Base-by-base conservation (phyloP, 2,329 filamentous ascomycete genomes). In the Exophiala sideris region DNA sequence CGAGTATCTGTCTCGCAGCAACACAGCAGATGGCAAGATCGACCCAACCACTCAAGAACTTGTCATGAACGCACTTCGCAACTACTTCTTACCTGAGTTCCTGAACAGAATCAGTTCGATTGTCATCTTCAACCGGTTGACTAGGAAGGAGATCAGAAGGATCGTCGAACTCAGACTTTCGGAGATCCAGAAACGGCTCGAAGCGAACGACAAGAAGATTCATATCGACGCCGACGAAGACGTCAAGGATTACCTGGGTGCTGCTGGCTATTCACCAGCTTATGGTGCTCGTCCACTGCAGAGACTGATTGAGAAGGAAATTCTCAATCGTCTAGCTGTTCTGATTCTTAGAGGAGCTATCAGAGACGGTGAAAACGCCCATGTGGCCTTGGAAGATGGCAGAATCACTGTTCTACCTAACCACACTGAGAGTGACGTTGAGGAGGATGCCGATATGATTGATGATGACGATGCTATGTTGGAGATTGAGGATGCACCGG, bases 41-140 rank as follows among this genome's bases (percentile, higher is more conserved):
- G 94, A 99, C 64, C 79, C 85, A 0, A 85, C 87, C 1, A 96
- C 91, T 1, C 82, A 83, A 58, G 91, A 96, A 68, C 79, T 97
- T 59, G 92, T 99, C 67, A 95, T 94, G 86, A 87, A 84, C 49
- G 84, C 91, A 3, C 81, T 99, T 35, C 88, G 92, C 67, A 90
- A 90, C 78, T 97, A 95, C 78, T 99, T 99, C 84, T 79, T 99
- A 2, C 94, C 94, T 32, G 94, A 99, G 68, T 99, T 99, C 80
- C 84, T 99, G 62, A 99, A 99, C 80, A 89, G 94, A 70, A 97
- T 99, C 78, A 92, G 84, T 74, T 94, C 88, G 57, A 89, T 86
- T 50, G 91, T 99, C 74, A 96, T 99, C 75, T 99, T 99, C 83
- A 99, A 99, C 79, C 88, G 94, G 45, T 87, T 99, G 52, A 92